Conservation (phyloP, 345 rosid genomes). For the Aurinia saxatilis region DNA sequence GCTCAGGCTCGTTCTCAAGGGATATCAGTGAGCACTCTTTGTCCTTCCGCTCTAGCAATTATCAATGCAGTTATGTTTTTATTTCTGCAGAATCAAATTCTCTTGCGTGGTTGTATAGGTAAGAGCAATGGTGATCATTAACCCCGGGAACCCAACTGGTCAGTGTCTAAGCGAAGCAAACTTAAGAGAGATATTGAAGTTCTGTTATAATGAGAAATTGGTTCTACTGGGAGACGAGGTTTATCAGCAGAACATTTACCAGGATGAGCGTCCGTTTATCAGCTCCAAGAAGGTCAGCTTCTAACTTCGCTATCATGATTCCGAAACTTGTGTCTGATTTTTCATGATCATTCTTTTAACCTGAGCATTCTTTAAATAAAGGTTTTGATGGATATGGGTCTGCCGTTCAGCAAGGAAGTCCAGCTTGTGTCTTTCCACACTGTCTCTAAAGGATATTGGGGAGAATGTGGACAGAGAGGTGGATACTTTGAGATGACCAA, state of each 20-base stretch:
- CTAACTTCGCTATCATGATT: not conserved
- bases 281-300: conserved; percentile 73
- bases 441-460: conserved; percentile 98
- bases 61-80: not conserved
- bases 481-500: conserved; percentile 99
- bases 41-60: conserved; percentile 3
- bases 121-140: conserved; percentile 96
- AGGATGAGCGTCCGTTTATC: conserved; percentile 90
- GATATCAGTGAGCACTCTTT: conserved; percentile 58
- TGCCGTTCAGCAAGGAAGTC: conserved; percentile 69
- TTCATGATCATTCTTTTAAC: not conserved
- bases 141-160: conserved; percentile 99
- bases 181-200: conserved; percentile 69
- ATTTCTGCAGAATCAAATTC: not conserved
- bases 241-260: conserved; percentile 96
- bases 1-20: conserved; percentile 72
- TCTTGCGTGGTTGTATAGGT: conserved; percentile 40
- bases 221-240: conserved; percentile 96
- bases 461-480: conserved; percentile 99
- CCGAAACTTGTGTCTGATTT: not conserved
- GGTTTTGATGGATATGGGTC: conserved; percentile 93
- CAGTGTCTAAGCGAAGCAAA: conserved; percentile 93
- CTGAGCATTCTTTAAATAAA: conserved; percentile 16
- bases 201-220: conserved; percentile 70
- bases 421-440: conserved; percentile 97